These are phyloP conservation scores for Quercus engelmannii DNA, from an alignment of 306 rosid species.

Conservation along the genomic window DNA sequence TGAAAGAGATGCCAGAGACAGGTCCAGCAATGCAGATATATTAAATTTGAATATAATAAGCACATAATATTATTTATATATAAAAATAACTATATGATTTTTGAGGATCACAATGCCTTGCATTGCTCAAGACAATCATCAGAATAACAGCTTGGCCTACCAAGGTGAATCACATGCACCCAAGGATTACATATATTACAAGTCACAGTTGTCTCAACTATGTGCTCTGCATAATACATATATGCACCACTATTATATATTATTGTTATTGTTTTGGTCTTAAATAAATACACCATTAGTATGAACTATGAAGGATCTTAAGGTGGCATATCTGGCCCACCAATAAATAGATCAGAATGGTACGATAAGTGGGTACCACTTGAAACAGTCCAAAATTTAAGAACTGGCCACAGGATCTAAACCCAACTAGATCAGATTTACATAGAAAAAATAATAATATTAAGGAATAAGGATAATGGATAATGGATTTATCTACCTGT, in stretches of 20 bases:
- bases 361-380: slow-evolving; percentile 49
- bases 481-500: slow-evolving; percentile 34
- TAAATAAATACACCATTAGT: neutral
- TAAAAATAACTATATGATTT: slow-evolving; percentile 8
- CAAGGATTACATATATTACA: slow-evolving; percentile 32
- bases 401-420: slow-evolving; percentile 33
- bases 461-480: slow-evolving; percentile 31
- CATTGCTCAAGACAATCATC: slow-evolving; percentile 57
- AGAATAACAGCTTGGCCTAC: slow-evolving; percentile 54
- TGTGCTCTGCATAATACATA: slow-evolving; percentile 16
- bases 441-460: slow-evolving; percentile 11
- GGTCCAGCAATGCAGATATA: slow-evolving; percentile 60
- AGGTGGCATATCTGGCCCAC: slow-evolving; percentile 45
- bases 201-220: slow-evolving; percentile 31
- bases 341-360: slow-evolving; percentile 61
- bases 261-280: neutral
- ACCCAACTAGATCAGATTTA: slow-evolving; percentile 16
- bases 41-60: slow-evolving; percentile 29
- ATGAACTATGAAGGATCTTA: slow-evolving; percentile 9
- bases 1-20: slow-evolving; percentile 81
- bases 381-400: slow-evolving; percentile 26
- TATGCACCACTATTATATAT: slow-evolving; percentile 10
- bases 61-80: neutral
- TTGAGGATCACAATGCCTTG: slow-evolving; percentile 62
- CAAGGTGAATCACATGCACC: slow-evolving; percentile 80